phyloP scores from a whole-genome alignment of 2,329 filamentous ascomycete species.

The Blastomyces percursus region DNA sequence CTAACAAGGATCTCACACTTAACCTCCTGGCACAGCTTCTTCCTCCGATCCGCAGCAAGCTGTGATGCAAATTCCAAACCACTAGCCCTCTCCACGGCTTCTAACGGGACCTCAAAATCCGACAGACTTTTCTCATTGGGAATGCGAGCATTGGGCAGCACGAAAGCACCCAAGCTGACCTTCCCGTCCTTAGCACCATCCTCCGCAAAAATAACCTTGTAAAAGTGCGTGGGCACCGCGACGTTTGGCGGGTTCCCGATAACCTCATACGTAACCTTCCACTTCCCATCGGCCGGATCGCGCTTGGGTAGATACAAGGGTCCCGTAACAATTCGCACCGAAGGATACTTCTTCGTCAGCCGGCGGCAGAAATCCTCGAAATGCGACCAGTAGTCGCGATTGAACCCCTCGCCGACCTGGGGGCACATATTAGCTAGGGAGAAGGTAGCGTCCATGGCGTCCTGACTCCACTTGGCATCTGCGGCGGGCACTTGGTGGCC shows the following conservation, averaged over 20 bases:
- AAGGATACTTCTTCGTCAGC: slow-evolving; percentile 69
- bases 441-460: slow-evolving; percentile 92
- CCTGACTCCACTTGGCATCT: slow-evolving; percentile 89
- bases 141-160: slow-evolving; percentile 84
- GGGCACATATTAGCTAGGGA: slow-evolving; percentile 94
- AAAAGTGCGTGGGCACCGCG: slow-evolving; percentile 96
- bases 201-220: slow-evolving; percentile 97
- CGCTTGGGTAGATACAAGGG: slow-evolving; percentile 83
- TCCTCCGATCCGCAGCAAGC: slow-evolving; percentile 61
- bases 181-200: slow-evolving; percentile 58
- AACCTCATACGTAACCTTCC: slow-evolving; percentile 90
- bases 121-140: slow-evolving; percentile 74
- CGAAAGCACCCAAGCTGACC: slow-evolving; percentile 86
- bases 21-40: slow-evolving; percentile 75
- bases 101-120: slow-evolving; percentile 91
- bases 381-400: slow-evolving; percentile 98
- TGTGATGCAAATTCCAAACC: slow-evolving; percentile 83
- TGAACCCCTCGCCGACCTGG: slow-evolving; percentile 96
- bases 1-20: slow-evolving; percentile 71
- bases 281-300: slow-evolving; percentile 77
- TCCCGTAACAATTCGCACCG: slow-evolving; percentile 82
- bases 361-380: slow-evolving; percentile 94
- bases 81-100: slow-evolving; percentile 82
- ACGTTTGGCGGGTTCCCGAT: slow-evolving; percentile 89
- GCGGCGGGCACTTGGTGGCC: slow-evolving; percentile 96